phyloP scores from a whole-genome alignment of 192 early-diverging fungal genomes.

The Gryganskiella cystojenkinii region DNA sequence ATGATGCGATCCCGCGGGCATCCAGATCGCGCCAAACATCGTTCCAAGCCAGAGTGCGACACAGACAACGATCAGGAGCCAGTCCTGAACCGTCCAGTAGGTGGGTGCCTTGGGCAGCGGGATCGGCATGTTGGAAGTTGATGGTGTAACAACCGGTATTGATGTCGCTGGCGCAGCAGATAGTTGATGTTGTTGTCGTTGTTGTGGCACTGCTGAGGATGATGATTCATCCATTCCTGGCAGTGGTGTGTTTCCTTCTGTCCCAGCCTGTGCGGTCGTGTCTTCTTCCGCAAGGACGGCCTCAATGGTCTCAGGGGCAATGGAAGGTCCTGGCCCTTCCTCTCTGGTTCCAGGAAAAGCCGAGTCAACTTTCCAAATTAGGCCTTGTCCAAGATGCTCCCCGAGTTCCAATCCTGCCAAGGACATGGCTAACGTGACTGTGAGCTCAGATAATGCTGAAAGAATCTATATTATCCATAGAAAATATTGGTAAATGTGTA shows the following conservation, averaged over 20 bases:
- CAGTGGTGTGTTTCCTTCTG: not conserved
- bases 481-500: not conserved
- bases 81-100: slow-evolving; percentile 21
- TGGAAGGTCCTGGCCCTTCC: no score
- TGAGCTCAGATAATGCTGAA: slow-evolving; percentile 54
- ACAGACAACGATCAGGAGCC: slow-evolving; percentile 6
- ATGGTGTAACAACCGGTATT: no score
- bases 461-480: slow-evolving; percentile 28
- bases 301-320: not conserved
- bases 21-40: slow-evolving; percentile 45
- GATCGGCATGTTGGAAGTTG: no score
- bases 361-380: slow-evolving; percentile 7
- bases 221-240: not conserved
- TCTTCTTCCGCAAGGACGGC: not conserved
- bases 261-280: not conserved
- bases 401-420: slow-evolving; percentile 58
- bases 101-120: no score
- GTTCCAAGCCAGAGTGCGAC: slow-evolving; percentile 45
- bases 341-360: not conserved
- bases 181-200: no score
- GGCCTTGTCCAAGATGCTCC: slow-evolving; percentile 52
- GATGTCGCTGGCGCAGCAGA: no score
- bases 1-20: slow-evolving; percentile 5
- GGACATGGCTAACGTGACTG: slow-evolving; percentile 61
- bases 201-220: not conserved